These are phyloP conservation scores for Penicillium sumatraense DNA, from an alignment of 2,329 filamentous ascomycete species.

Conservation along the genomic window DNA sequence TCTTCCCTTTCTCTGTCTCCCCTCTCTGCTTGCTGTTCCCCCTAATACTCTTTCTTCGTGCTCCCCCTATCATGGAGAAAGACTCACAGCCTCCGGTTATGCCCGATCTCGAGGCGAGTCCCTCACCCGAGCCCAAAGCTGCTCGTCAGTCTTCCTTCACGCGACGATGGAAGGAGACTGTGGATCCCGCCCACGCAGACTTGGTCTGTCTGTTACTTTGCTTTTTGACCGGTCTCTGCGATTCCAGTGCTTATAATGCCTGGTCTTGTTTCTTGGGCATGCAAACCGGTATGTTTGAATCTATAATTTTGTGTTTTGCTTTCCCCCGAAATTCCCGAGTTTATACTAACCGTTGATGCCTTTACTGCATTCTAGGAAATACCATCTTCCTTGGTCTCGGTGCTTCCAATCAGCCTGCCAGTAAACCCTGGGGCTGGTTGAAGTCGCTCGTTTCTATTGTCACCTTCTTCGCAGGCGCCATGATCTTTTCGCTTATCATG, in stretches of 20 bases:
- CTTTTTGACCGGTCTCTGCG: constrained; percentile 50
- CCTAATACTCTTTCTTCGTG: neutral
- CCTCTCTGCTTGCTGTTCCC: neutral
- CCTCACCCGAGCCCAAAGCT: constrained; percentile 7
- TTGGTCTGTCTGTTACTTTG: constrained; percentile 45
- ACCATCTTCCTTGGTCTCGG: constrained; percentile 54
- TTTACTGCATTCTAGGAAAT: constrained; percentile 40
- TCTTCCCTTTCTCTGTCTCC: neutral
- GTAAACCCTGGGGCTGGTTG: constrained; percentile 48
- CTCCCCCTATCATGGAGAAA: constrained; percentile 22
- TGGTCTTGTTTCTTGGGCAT: constrained; percentile 55
- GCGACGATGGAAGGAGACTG: constrained; percentile 34
- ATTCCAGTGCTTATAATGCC: constrained; percentile 51
- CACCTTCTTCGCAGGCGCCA: constrained; percentile 47
- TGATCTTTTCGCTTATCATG: constrained; percentile 45
- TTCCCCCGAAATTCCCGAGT: too few relatives aligned
- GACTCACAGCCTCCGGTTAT: constrained; percentile 9
- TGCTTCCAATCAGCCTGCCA: constrained; percentile 44
- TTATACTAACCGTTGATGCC: neutral
- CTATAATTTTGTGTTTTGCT: neutral
- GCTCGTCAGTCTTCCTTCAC: constrained; percentile 16
- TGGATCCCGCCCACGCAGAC: constrained; percentile 40
- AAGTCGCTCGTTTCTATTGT: constrained; percentile 50
- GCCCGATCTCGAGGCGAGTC: constrained; percentile 27
- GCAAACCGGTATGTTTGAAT: constrained; percentile 48